Evolutionary conservation across 2,329 filamentous ascomycete species (phyloP).

Genomic region (Colletotrichum ledebouriae): DNA sequence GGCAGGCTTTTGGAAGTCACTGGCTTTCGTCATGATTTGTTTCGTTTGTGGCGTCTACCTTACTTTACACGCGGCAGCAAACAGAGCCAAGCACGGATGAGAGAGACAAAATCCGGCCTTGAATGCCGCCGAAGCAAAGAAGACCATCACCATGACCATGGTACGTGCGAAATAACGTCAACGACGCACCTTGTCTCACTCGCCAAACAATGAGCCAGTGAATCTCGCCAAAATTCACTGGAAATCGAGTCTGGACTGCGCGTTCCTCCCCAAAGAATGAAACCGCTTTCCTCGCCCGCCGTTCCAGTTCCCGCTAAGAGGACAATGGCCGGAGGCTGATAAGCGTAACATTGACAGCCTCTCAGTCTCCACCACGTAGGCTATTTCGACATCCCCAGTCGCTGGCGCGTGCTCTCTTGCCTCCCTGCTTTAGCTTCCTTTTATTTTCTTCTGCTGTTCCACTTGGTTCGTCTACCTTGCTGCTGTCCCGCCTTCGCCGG

Average conservation of each 20-base stretch:
- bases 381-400: conserved; percentile 27
- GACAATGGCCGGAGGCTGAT: conserved; percentile 1
- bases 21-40: conserved; percentile 2
- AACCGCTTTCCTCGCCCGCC: neutral
- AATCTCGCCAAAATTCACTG: neutral
- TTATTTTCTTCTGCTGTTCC: conserved; percentile 2
- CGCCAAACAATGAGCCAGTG: conserved; percentile 1
- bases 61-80: conserved; percentile 7
- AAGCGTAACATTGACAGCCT: conserved; percentile 18
- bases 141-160: neutral
- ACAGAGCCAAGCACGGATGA: neutral
- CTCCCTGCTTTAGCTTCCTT: neutral
- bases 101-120: conserved; percentile 4
- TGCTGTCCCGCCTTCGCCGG: conserved; percentile 17
- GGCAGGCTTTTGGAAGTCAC: conserved; percentile 7
- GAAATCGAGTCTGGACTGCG: neutral
- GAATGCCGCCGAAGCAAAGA: neutral
- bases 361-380: conserved; percentile 30
- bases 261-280: neutral
- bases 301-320: neutral
- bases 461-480: no score
- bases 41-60: no score
- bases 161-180: conserved; percentile 8
- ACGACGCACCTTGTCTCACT: conserved; percentile 15
- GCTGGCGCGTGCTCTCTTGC: conserved; percentile 8